Percentiles rank a stretch among this genome's conserved stretches.
Evolutionary conservation across 306 rosid genomes (phyloP).

Genomic region (Acacia acuminata): DNA sequence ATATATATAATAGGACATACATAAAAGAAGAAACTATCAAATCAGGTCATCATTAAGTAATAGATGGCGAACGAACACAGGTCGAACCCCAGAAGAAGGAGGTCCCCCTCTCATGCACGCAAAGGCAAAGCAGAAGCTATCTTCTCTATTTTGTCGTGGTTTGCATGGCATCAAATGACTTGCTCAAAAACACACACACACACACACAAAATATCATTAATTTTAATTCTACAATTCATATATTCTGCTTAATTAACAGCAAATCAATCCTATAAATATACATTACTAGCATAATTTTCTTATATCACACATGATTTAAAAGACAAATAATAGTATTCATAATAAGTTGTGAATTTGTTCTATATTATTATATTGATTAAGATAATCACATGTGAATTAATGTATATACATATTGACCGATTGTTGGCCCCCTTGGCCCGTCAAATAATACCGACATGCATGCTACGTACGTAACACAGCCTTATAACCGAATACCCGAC

Average conservation of each 20-base stretch:
- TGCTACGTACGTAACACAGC: neutral
- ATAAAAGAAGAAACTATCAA: slow-evolving; percentile 31
- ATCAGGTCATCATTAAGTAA: slow-evolving; percentile 38
- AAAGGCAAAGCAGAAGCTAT: slow-evolving; percentile 52
- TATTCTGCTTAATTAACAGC: neutral
- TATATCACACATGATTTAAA: neutral
- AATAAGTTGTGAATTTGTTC: neutral
- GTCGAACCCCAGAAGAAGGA: slow-evolving; percentile 9
- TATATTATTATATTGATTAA: neutral
- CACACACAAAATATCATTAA: neutral
- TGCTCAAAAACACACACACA: neutral
- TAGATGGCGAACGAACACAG: slow-evolving; percentile 47
- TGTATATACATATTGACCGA: neutral
- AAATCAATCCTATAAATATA: neutral
- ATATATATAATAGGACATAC: no score
- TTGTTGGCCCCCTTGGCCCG: slow-evolving; percentile 1
- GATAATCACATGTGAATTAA: neutral
- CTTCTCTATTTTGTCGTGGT: slow-evolving; percentile 41
- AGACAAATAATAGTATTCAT: neutral
- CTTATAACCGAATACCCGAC: slow-evolving; percentile 35
- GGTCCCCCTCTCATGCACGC: slow-evolving; percentile 70
- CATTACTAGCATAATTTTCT: neutral
- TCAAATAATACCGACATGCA: slow-evolving; percentile 20
- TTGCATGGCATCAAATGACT: slow-evolving; percentile 61
- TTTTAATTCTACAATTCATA: neutral